Evolutionary conservation across 768 basidiomycete genomes (phyloP).

Genomic region (Serendipita sp.): DNA sequence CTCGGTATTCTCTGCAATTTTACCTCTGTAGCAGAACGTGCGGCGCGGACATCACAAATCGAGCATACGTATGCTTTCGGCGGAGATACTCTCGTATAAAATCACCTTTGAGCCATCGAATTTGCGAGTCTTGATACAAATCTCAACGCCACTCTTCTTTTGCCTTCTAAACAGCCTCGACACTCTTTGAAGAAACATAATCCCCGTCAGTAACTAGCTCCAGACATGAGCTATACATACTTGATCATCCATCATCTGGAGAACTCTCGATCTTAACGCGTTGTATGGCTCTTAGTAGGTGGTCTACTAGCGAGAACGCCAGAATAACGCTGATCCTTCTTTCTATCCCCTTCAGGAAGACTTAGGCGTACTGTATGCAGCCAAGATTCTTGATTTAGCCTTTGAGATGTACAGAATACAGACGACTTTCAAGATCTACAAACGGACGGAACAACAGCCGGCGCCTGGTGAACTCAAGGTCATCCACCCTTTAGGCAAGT

Average conservation of each 20-base stretch:
- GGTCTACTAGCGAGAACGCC: background rate
- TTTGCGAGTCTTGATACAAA: too few species aligned
- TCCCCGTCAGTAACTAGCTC: too few species aligned
- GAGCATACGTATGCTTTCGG: too few species aligned
- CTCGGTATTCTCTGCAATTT: too few species aligned
- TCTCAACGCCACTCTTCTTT: too few species aligned
- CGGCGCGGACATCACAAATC: too few species aligned
- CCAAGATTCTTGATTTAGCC: slow-evolving; percentile 21
- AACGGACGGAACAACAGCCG: slow-evolving; percentile 8
- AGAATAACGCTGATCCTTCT: background rate
- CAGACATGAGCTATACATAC: too few species aligned
- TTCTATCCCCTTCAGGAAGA: slow-evolving; percentile 27
- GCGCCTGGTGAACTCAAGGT: slow-evolving; percentile 20
- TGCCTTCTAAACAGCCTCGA: too few species aligned
- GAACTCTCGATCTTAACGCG: slow-evolving; percentile 16
- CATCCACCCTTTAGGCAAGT: slow-evolving; percentile 30
- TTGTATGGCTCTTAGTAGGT: slow-evolving; percentile 17
- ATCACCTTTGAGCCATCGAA: too few species aligned
- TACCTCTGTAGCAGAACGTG: too few species aligned
- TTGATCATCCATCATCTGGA: slow-evolving; percentile 11
- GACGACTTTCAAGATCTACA: background rate
- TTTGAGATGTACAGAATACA: background rate
- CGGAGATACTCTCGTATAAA: too few species aligned
- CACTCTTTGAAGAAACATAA: too few species aligned
- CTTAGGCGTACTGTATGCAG: slow-evolving; percentile 27